phyloP scores from a whole-genome alignment of 2,329 filamentous ascomycete species.

The Calonectria ilicicola region DNA sequence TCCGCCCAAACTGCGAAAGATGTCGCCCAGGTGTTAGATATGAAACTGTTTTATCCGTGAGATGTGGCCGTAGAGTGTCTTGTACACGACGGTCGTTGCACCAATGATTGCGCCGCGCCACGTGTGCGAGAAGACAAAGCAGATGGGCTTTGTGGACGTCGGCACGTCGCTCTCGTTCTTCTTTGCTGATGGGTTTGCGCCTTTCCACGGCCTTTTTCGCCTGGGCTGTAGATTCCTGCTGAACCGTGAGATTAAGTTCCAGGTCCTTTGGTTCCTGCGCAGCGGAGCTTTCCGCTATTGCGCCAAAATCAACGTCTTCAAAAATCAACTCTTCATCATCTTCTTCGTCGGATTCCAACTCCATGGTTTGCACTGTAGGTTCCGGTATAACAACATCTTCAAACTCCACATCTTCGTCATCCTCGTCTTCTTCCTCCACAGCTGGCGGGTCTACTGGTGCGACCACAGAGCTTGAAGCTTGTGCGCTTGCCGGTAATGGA shows the following conservation, averaged over 20 bases:
- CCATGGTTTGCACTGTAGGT: conserved; percentile 64
- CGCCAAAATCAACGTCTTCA: conserved; percentile 61
- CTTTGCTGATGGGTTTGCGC: conserved; percentile 65
- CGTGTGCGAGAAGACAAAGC: conserved; percentile 83
- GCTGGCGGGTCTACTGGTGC: conserved; percentile 11
- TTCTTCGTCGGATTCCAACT: conserved; percentile 61
- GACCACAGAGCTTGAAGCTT: not conserved
- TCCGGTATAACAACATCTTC: conserved; percentile 62
- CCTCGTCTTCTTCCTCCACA: conserved; percentile 48
- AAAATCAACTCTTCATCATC: conserved; percentile 58
- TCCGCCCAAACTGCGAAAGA: conserved; percentile 79
- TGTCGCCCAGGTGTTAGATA: conserved; percentile 77
- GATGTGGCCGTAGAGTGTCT: conserved; percentile 70
- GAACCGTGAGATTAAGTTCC: conserved; percentile 65
- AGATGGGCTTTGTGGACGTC: conserved; percentile 90
- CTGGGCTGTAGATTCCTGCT: conserved; percentile 49
- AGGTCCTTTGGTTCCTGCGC: conserved; percentile 51
- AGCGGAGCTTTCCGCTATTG: conserved; percentile 36
- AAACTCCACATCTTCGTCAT: conserved; percentile 60
- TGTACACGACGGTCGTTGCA: conserved; percentile 84
- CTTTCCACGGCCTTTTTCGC: conserved; percentile 51
- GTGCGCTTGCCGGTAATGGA: not conserved
- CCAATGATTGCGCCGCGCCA: conserved; percentile 84
- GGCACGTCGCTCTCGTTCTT: conserved; percentile 69
- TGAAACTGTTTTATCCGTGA: conserved; percentile 73